Base-by-base conservation (phyloP, 2,329 filamentous ascomycete species). In the Ceratocystis colombiana region DNA sequence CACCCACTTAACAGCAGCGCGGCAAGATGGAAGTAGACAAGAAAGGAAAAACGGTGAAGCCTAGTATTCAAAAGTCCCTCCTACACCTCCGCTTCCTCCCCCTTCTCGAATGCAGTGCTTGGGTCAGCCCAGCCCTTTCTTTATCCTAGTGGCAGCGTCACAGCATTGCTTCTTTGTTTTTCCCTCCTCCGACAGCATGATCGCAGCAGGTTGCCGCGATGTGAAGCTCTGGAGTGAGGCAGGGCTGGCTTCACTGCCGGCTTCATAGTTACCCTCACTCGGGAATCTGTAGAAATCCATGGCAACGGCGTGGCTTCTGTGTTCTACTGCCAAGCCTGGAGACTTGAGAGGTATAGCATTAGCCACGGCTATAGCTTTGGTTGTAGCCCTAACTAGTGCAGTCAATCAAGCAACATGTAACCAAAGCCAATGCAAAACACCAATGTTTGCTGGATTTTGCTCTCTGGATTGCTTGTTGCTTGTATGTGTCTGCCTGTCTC, bases 21-120 rank as follows among this genome's bases (percentile, higher is more conserved):
- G 8, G 30, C 20, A 4, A 20, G 22, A 41, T 25, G 37, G 8
- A 44, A 25, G 44, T 59, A 20, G 10, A 8, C 59, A 17, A 25
- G 17, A 5, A 41, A 22, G 44, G 22, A 22, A 25, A 45, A 62
- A 6, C 5, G n/a, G 25, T 48, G 41, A 46, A 48, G 61, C 41
- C 61, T 15, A 41, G 37, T 41, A 17, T 22, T 41, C 61, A 62
- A 62, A 62, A 62, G 61, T 62, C 22, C 41, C 61, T 7, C 61
- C 22, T 22, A 10, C 48, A 20, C 20, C n/a, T 37, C n/a, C 61
- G 22, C 50, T 25, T 55, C 20, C 50, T 55, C 22, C 12, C 50
- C 25, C 50, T 25, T 44, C 37, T n/a, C 46, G 37, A n/a, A 37
- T 17, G 61, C 37, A 25, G 61, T 62, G 61, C 61, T 46, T 30